Base-by-base conservation (phyloP, 768 basidiomycete genomes). In the Podaxis sp. region DNA sequence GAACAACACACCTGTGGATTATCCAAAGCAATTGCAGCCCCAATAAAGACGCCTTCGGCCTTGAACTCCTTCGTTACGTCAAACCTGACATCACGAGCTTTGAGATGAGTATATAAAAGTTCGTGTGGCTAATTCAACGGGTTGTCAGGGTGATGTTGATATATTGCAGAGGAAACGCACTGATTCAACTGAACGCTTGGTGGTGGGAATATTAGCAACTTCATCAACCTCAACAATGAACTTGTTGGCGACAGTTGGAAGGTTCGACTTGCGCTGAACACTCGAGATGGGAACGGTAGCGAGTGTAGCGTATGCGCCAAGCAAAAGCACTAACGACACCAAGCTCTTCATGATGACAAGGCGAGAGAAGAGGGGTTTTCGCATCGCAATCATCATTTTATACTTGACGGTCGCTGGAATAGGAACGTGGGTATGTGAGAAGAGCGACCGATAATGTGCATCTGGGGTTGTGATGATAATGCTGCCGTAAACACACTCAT, bases 171-270 rank as follows among this genome's bases (percentile, higher is more conserved):
- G 38, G 32, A 4, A 11, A 68, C 72, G 27, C 66, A 73, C 72
- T 23, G 69, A 66, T 51, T 65, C 51, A 64, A 66, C 65, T 3
- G 73, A 72, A 18, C 75, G 69, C 61, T 76, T 79, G 23, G 57
- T 70, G 11, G 75, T 71, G 14, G 75, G 70, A 51, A 79, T 74
- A 54, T 70, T 66, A 28, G 76, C 72, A 42, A 72, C 40, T 46
- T 63, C 65, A 53, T 83, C 80, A 16, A 86, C 77, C 64, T 87
- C 85, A 57, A 87, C 75, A 58, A 87, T 83, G 64, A 82, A 86
- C 62, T 78, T 79, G 68, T 83, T 82, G 10, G 79, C 72, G 11
- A 82, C 71, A 54, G 68, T 73, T 13, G 72, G 71, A 16, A 75
- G 62, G 48, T 75, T 77, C 9, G 74, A 72, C 13, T 68, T 72